phyloP scores from a whole-genome alignment of 148 eudicot genomes.

The Fallopia convolvulus region DNA sequence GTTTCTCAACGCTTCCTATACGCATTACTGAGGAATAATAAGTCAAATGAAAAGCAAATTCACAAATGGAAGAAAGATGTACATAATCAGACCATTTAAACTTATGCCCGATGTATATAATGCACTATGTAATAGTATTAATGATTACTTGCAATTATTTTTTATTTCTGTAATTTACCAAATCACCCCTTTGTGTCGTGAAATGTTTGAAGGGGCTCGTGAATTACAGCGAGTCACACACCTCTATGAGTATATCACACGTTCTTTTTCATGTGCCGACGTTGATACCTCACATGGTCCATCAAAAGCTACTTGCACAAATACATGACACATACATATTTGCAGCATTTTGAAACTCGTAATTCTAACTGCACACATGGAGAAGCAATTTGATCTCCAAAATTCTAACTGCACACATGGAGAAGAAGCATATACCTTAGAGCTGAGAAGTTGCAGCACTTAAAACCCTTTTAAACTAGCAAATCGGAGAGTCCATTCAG shows the following conservation, averaged over 20 bases:
- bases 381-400: not conserved
- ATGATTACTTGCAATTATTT: too few species aligned
- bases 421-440: not conserved
- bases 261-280: not conserved
- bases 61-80: too few species aligned
- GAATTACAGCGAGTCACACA: not conserved
- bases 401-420: conserved; percentile 4
- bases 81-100: too few species aligned
- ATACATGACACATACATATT: not conserved
- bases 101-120: too few species aligned
- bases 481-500: conserved; percentile 84
- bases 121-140: too few species aligned
- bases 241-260: not conserved
- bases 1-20: too few species aligned
- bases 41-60: too few species aligned
- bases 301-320: not conserved
- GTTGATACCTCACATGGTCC: too few species aligned
- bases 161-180: not conserved
- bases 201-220: not conserved
- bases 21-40: too few species aligned
- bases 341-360: not conserved
- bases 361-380: conserved; percentile 5
- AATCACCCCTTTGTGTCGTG: not conserved
- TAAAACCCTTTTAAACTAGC: conserved; percentile 30
- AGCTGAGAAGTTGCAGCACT: not conserved